Evolutionary conservation across 805 yeast species (phyloP).

Genomic region (Cyberlindnera maritima): DNA sequence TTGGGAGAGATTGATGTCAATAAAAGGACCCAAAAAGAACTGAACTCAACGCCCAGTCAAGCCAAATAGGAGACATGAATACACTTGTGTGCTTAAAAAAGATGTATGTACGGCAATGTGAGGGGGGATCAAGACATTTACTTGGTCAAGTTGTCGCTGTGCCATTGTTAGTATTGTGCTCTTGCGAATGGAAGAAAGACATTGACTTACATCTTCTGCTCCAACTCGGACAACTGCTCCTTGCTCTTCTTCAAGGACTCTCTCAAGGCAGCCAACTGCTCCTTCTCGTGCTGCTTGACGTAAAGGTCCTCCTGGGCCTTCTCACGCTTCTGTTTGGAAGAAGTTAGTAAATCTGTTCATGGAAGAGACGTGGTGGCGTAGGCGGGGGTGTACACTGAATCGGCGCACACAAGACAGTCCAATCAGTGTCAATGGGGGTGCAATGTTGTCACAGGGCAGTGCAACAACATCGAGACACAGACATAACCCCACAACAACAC

Average conservation of each 20-base stretch:
- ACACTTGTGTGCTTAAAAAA: neutral
- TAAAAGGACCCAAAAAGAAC: neutral
- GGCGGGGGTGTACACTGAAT: no score
- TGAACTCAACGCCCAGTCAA: neutral
- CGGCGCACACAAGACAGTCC: no score
- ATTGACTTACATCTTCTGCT: slow-evolving; percentile 41
- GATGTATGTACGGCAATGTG: neutral
- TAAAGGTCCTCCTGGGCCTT: slow-evolving; percentile 85
- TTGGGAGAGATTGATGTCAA: no score
- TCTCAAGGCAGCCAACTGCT: slow-evolving; percentile 72
- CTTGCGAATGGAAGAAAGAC: no score
- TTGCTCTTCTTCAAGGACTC: slow-evolving; percentile 77
- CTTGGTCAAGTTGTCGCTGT: slow-evolving; percentile 14
- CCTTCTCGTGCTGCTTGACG: slow-evolving; percentile 87
- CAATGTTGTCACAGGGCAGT: no score
- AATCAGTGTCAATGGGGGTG: no score
- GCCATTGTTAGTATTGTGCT: neutral
- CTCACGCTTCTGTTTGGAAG: slow-evolving; percentile 69
- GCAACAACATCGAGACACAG: no score
- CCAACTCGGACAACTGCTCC: slow-evolving; percentile 51
- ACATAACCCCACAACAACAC: neutral
- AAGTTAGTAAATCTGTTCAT: slow-evolving; percentile 6
- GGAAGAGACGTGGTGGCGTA: slow-evolving; percentile 1
- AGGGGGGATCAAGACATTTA: slow-evolving; percentile 4
- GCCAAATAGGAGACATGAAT: neutral